Evolutionary conservation across 768 basidiomycete genomes (phyloP), one percentile per base, ranked within the genome.

Genomic region (Atractiella rhizophila): DNA sequence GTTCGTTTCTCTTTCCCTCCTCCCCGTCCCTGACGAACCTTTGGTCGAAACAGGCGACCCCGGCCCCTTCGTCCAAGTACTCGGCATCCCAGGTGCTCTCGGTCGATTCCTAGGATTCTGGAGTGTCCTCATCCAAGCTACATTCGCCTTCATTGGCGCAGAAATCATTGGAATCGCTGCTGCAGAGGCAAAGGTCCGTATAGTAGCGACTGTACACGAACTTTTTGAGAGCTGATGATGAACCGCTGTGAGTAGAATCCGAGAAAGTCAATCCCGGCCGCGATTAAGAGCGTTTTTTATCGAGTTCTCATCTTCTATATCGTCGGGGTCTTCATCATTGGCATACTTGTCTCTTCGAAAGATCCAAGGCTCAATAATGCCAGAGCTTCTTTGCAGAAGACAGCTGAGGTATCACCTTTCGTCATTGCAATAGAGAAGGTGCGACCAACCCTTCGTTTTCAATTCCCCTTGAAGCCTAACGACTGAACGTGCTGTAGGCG

Each of bases 101-200:
- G 73, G 72, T 12, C 64, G 62, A 18, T 74, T 75, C 57, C 58
- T 73, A 16, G 73, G 70, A 7, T 73, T 74, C 56, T 61, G 69
- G 43, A 63, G 69, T 2, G 72, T 71, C 45, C 54, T 75, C 36
- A 68, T 67, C 28, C 68, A 71, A 49, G 71, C 83, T 3, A 82
- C 78, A 12, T 91, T 86, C 64, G 82, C 80, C 11, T 85, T 66
- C 58, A 82, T 85, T 44, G 86, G 85, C 13, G 85, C 82, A 5
- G 86, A 94, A 58, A 83, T 88, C 54, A 82, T 88, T 30, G 81
- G 79, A 76, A 52, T 54, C 50, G 78, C 80, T 44, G 79, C 79
- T 20, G 80, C 74, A n/a, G n/a, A n/a, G n/a, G n/a, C n/a, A n/a
- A n/a, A n/a, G 81, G 82, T n/a, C n/a, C n/a, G n/a, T n/a, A n/a